Base-by-base conservation (phyloP, 306 rosid genomes). In the Hippophae rhamnoides region DNA sequence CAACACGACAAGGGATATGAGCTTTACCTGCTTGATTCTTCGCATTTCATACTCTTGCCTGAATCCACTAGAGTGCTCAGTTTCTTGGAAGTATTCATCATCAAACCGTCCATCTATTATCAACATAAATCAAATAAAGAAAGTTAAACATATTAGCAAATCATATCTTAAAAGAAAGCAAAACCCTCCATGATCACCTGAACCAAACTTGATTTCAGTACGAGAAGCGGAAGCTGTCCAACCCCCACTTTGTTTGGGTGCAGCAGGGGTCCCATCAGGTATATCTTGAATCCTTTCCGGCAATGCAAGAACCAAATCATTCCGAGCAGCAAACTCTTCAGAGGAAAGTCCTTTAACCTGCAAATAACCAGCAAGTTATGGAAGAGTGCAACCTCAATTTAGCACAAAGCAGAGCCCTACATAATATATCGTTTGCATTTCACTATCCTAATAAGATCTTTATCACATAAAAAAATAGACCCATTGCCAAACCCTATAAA, bases 21-120 rank as follows among this genome's bases (percentile, higher is more conserved):
- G 63, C 60, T 78, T 79, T 69, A 69, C 98, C 95, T 92, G 98
- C 69, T 75, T 92, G 51, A 85, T 58, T 74, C 44, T 84, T 47
- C 99, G 88, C 99, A 86, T 88, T 80, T 93, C 99, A 79, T 75
- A 93, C 76, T 93, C 99, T 71, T 86, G 86, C 80, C 85, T 86
- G 72, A 93, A 93, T 68, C 73, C 81, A 59, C 84, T 88, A 0
- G 99, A 84, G 54, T 84, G 78, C 77, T 93, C 97, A 47, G 81
- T 65, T 47, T 74, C 75, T 68, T 93, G 88, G 66, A 93, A 84
- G 79, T 80, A 86, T 62, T 84, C 99, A 64, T 79, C 72, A 59
- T 86, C 96, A 68, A 88, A 82, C 50, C 77, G 83, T 41, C 99
- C 99, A 64, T 93, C 99, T 93, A 58, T 61, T 52, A 50, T 49